Evolutionary conservation across 225 moss, liverwort and hornwort genomes (phyloP).

Genomic region (Polytrichum formosum): DNA sequence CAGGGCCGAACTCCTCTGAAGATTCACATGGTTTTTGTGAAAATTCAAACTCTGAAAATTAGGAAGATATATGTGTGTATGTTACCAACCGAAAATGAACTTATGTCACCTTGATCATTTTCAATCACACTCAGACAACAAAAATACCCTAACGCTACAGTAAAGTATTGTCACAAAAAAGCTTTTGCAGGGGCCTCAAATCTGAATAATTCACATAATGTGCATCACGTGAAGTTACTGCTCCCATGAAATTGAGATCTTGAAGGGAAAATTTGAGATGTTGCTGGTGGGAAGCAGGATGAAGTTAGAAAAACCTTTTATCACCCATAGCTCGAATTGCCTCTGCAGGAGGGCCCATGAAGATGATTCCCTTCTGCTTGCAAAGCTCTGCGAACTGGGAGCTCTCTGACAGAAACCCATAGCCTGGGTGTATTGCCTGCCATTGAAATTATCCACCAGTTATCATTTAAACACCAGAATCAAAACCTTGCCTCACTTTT

Average conservation of each 20-base stretch:
- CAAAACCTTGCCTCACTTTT: not conserved
- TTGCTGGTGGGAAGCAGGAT: not conserved
- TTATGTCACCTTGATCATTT: no score
- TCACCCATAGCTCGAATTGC: constrained; percentile 98
- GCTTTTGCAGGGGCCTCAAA: no score
- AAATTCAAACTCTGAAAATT: no score
- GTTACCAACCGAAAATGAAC: no score
- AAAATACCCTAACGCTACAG: not conserved
- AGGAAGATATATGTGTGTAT: no score
- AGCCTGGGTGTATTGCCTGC: constrained; percentile 98
- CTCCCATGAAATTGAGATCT: no score
- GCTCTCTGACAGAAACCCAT: constrained; percentile 96
- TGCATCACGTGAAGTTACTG: no score
- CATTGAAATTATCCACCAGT: not conserved
- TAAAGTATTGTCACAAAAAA: not conserved
- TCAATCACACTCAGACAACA: no score
- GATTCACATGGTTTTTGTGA: no score
- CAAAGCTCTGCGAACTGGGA: constrained; percentile 88
- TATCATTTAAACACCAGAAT: not conserved
- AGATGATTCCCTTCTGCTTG: constrained; percentile 67
- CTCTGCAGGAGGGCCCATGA: constrained; percentile 85
- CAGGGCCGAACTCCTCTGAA: no score
- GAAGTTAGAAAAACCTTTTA: constrained; percentile 60
- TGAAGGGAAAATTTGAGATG: no score
- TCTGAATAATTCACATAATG: no score